Conservation (phyloP, 176 grass and related monocot species). For the Rhynchospora pubera region DNA sequence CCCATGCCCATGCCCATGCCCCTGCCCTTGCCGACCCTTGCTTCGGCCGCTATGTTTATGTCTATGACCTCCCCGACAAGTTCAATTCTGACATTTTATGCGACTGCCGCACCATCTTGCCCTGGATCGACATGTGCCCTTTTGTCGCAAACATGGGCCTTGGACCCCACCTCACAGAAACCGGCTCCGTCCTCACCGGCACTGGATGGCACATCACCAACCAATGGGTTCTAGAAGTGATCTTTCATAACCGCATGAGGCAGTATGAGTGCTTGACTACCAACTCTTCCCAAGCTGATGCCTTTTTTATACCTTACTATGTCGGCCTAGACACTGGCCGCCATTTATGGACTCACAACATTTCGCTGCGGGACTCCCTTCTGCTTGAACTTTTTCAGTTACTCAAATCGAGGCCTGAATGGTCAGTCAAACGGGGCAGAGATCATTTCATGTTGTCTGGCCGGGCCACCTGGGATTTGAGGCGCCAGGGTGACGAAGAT, state of each 20-base stretch:
- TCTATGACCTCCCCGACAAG: slow-evolving; percentile 56
- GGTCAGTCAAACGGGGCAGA: slow-evolving; percentile 48
- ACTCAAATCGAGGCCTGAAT: slow-evolving; percentile 39
- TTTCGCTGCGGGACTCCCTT: slow-evolving; percentile 27
- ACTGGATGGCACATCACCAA: slow-evolving; percentile 72
- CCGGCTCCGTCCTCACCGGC: slow-evolving; percentile 40
- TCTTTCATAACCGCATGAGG: slow-evolving; percentile 70
- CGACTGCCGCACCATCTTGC: slow-evolving; percentile 40
- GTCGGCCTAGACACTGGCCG: slow-evolving; percentile 58
- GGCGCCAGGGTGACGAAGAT: slow-evolving; percentile 26
- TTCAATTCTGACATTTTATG: slow-evolving; percentile 68
- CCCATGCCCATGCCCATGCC: background rate
- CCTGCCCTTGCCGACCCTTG: slow-evolving; percentile 66
- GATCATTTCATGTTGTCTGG: slow-evolving; percentile 86
- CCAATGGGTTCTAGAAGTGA: slow-evolving; percentile 56
- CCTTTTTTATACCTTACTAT: slow-evolving; percentile 79
- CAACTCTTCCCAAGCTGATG: slow-evolving; percentile 49
- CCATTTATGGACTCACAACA: slow-evolving; percentile 48
- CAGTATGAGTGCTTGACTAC: slow-evolving; percentile 85
- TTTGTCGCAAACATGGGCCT: slow-evolving; percentile 66
- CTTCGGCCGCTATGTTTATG: slow-evolving; percentile 65
- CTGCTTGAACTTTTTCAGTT: slow-evolving; percentile 32
- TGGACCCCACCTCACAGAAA: slow-evolving; percentile 34
- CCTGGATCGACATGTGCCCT: slow-evolving; percentile 64
- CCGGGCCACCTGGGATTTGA: slow-evolving; percentile 68